Base-by-base conservation (phyloP, 768 basidiomycete species). In the Saitozyma podzolica region DNA sequence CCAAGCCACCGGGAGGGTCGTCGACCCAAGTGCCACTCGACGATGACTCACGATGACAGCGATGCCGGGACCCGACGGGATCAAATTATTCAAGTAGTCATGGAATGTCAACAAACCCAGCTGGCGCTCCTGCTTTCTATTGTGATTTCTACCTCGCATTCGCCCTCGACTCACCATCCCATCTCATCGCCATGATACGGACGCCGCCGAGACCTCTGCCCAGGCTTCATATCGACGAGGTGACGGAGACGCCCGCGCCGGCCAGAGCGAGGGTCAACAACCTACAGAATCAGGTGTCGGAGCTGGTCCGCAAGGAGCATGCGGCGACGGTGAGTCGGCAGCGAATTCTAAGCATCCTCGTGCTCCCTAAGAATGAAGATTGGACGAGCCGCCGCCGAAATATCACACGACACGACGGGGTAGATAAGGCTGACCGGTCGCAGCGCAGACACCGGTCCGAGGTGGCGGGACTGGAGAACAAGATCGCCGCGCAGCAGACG, bases 271-370 rank as follows among this genome's bases (percentile, higher is more conserved):
- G 69, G 54, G 59, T 73, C 51, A 63, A 64, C 45, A 55, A 68
- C 50, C 59, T 70, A 6, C 56, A 66, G n/a, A 64, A 58, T 13
- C 72, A 73, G 52, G 59, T 73, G 20, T 54, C 64, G n/a, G 72
- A 73, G 50, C 48, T 73, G n/a, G 67, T 73, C 19, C 41, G 72
- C 19, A 63, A 67, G 52, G 61, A 65, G 16, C 72, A 73, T 51
- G 59, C 53, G 7, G 29, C 58, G 9, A 61, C 59, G 45, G 70
- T 72, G 58, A 51, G 70, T 61, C n/a, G 2, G 6, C 29, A 29
- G 29, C 29, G 29, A 2, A 29, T 29, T 29, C 5, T 2, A 29
- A 29, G 29, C 29, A 29, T n/a, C 45, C 45, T 47, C 45, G 13
- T 47, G 3, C 45, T 17, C 13, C 45, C 29, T 29, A 5, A 29